Evolutionary conservation across 129 eudicot species (phyloP).

Genomic region (Centaurea solstitialis): DNA sequence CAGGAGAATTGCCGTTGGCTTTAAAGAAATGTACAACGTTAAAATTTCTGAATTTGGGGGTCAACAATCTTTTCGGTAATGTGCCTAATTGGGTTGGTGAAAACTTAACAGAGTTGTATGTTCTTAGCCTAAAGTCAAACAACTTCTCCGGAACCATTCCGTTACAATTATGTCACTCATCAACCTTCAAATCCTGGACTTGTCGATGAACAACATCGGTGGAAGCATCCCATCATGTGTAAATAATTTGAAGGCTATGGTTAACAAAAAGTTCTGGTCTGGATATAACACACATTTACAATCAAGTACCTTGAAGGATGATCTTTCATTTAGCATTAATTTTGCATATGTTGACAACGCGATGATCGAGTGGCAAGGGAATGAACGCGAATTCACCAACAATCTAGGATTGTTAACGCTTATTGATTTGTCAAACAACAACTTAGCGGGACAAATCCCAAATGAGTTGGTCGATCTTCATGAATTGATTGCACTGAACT

Average conservation of each 20-base stretch:
- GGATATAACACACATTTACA: not conserved
- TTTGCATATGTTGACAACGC: not conserved
- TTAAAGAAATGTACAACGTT: not conserved
- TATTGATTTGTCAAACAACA: not conserved
- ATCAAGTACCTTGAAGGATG: no score
- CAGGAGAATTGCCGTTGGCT: not conserved
- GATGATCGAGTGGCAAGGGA: not conserved
- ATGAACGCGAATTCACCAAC: not conserved
- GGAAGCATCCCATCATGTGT: not conserved
- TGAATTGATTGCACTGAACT: not conserved
- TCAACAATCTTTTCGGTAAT: not conserved
- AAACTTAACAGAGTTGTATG: not conserved
- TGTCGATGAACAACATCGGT: not conserved
- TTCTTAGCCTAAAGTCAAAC: not conserved
- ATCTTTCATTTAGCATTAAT: no score
- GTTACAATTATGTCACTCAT: not conserved
- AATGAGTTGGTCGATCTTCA: not conserved
- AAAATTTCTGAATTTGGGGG: not conserved
- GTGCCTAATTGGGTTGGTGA: not conserved
- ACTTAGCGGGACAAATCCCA: not conserved
- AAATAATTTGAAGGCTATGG: not conserved
- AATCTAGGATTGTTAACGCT: not conserved
- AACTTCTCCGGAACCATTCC: not conserved
- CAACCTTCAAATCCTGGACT: not conserved
- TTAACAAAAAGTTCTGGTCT: not conserved